A percentile compares a stretch with the other conserved stretches of the same genome.
Conservation (phyloP, 345 rosid species). For the Excoecaria cochinchinensis region DNA sequence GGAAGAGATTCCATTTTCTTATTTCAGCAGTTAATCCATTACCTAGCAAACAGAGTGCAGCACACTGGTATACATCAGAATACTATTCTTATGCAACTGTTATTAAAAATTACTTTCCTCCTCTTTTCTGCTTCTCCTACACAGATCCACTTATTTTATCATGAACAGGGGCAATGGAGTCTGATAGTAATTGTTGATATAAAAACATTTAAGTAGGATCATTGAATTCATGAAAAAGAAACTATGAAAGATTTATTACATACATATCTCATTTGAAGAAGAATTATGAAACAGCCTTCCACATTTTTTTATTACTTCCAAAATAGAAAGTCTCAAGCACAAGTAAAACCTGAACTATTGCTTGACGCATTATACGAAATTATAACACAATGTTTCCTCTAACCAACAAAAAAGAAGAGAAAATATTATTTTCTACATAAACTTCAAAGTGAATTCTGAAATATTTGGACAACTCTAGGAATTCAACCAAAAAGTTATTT, state of each 20-base stretch:
- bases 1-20: background rate
- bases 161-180: background rate
- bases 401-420: background rate
- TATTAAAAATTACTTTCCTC: background rate
- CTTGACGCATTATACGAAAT: background rate
- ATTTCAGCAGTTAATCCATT: background rate
- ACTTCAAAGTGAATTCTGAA: background rate
- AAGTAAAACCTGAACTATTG: background rate
- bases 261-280: background rate
- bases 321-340: background rate
- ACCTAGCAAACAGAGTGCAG: background rate
- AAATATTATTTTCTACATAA: background rate
- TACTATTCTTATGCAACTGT: background rate
- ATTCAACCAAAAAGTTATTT: no score
- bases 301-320: background rate
- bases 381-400: background rate
- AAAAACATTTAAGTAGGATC: background rate
- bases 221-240: background rate
- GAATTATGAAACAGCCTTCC: background rate
- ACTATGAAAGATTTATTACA: background rate
- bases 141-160: no score
- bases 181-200: background rate
- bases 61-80: background rate
- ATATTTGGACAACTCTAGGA: no score
- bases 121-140: background rate